Base-by-base conservation (phyloP, 2,329 filamentous ascomycete species). In the Neofusicoccum kwambonambiense region DNA sequence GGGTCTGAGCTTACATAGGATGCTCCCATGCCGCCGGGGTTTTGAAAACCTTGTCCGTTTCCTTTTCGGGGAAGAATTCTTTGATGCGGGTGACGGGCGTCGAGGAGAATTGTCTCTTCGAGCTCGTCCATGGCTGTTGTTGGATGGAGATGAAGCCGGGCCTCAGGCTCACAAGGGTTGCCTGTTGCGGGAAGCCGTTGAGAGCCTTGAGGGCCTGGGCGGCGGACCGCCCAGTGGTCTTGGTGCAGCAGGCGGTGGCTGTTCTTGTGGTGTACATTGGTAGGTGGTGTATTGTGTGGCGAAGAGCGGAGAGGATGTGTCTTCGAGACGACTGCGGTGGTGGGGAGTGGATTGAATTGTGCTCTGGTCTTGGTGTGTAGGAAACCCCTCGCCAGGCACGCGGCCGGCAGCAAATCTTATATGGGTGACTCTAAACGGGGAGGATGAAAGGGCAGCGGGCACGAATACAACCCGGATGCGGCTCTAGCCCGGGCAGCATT, bases 1-100 rank as follows among this genome's bases (percentile, higher is more conserved):
- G 39, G 2, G 27, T 31, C 27, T 39, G 42, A 47, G 60, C 74
- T 52, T 69, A 80, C 77, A 79, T 71, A 56, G 81, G 82, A 72
- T 84, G 82, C 5, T 76, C 73, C 82, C 82, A 84, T 72, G 81
- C 79, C 66, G 81, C 74, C 58, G 79, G 73, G 0, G 81, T 83
- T 44, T 75, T 78, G 47, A 76, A 74, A 67, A 84, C 80, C 61
- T 75, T 74, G 0, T 79, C 76, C 17, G 80, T 77, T 45, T 82
- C 76, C 22, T 77, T 76, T 19, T 77, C 71, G 8, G 79, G 79
- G 65, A 84, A 84, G 73, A 80, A 82, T 52, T 83, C 80, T 54
- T 77, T 79, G 50, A 79, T 76, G 44, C 67, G 68, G 5, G 67
- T 69, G 7, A 68, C 64, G 3, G 72, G 67, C 19, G 77, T 77